Evolutionary conservation across 2,329 filamentous ascomycete genomes (phyloP).

Genomic region (Pseudodiploospora longispora): DNA sequence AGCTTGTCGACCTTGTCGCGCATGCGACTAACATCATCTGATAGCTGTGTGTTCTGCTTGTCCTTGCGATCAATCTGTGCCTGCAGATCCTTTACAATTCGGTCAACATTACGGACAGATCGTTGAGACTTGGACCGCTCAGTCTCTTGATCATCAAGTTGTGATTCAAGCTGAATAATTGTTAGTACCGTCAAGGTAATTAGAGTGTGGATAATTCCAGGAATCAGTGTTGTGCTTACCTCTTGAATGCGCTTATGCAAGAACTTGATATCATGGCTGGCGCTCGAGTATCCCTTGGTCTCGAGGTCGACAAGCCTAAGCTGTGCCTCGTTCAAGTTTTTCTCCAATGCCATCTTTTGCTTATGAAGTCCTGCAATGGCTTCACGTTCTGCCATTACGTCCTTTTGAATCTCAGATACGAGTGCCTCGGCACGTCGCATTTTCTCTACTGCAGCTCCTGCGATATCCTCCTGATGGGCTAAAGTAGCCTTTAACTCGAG

Average conservation of each 20-base stretch:
- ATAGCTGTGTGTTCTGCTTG: slow-evolving; percentile 71
- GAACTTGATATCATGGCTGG: slow-evolving; percentile 92
- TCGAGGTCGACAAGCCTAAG: slow-evolving; percentile 86
- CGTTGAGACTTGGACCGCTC: slow-evolving; percentile 75
- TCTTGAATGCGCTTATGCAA: slow-evolving; percentile 91
- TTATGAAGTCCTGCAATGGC: slow-evolving; percentile 73
- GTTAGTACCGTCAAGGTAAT: slow-evolving; percentile 4
- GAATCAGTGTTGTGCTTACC: slow-evolving; percentile 39
- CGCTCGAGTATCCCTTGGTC: slow-evolving; percentile 92
- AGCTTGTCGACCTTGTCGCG: slow-evolving; percentile 89
- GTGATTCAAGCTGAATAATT: slow-evolving; percentile 64
- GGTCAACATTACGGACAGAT: slow-evolving; percentile 85
- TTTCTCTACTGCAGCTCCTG: slow-evolving; percentile 86
- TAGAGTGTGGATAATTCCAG: too few species aligned
- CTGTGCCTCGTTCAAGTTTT: slow-evolving; percentile 82
- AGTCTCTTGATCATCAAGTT: slow-evolving; percentile 75
- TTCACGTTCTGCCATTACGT: slow-evolving; percentile 80
- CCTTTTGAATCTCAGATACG: slow-evolving; percentile 83
- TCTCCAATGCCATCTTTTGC: slow-evolving; percentile 84
- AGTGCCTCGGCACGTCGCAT: slow-evolving; percentile 91
- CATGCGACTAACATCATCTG: slow-evolving; percentile 75
- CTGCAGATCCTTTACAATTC: slow-evolving; percentile 87
- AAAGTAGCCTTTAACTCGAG: slow-evolving; percentile 82
- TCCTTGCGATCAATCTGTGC: slow-evolving; percentile 88
- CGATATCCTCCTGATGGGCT: slow-evolving; percentile 89